Conservation (phyloP, 2,329 filamentous ascomycete genomes). For the Penicillium sp. region DNA sequence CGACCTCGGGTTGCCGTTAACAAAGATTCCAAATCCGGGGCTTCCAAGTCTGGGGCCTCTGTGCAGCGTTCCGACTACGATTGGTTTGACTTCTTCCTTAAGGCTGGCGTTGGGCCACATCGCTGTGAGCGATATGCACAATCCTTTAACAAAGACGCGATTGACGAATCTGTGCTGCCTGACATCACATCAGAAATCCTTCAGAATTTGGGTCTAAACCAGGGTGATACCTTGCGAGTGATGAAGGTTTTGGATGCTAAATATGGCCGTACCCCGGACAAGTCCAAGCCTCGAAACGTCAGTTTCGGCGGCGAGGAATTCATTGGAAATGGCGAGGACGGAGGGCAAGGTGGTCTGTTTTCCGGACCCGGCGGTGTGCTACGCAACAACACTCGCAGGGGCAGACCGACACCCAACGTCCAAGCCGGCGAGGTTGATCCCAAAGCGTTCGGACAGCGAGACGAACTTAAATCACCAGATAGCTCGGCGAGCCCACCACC, state of each 20-base stretch:
- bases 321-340: constrained; percentile 60
- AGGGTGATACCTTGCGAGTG: constrained; percentile 94
- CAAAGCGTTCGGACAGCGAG: constrained; percentile 74
- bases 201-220: constrained; percentile 85
- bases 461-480: constrained; percentile 46
- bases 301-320: constrained; percentile 55
- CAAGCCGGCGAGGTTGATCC: constrained; percentile 82
- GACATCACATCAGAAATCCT: constrained; percentile 83
- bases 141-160: constrained; percentile 85
- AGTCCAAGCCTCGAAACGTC: constrained; percentile 57
- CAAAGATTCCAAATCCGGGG: constrained; percentile 39
- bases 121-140: constrained; percentile 93
- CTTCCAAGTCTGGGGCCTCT: constrained; percentile 36
- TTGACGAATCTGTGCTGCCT: constrained; percentile 89
- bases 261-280: constrained; percentile 62
- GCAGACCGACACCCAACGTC: constrained; percentile 80
- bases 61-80: constrained; percentile 68
- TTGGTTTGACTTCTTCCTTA: constrained; percentile 98
- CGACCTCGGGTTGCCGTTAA: constrained; percentile 38
- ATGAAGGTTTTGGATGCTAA: constrained; percentile 85
- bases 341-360: constrained; percentile 70
- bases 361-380: constrained; percentile 88
- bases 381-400: constrained; percentile 92
- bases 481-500: constrained; percentile 51
- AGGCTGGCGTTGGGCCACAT: constrained; percentile 85